phyloP scores from a whole-genome alignment of 306 rosid species.

The Macrotyloma uniflorum region DNA sequence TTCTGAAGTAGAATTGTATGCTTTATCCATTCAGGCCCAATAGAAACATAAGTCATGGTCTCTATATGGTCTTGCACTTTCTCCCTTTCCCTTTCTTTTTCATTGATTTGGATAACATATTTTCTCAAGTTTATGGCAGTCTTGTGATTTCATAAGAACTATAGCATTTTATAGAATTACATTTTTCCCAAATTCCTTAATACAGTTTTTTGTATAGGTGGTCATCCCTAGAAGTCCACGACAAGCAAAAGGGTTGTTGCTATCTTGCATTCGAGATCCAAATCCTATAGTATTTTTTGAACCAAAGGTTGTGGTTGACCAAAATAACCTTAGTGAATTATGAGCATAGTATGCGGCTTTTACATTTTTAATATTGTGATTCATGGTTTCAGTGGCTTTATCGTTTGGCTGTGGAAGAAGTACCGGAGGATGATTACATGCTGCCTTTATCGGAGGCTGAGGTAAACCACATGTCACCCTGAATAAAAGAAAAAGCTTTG shows the following conservation, averaged over 20 bases:
- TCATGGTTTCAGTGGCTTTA: conserved; percentile 80
- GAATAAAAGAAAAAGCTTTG: conserved; percentile 20
- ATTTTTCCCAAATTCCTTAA: conserved; percentile 24
- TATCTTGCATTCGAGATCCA: conserved; percentile 88
- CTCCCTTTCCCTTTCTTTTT: background rate
- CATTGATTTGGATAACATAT: background rate
- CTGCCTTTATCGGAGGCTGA: conserved; percentile 91
- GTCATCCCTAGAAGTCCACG: conserved; percentile 95
- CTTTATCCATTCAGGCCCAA: background rate
- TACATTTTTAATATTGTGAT: conserved; percentile 10
- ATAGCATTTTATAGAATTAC: too few species aligned
- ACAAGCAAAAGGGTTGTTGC: conserved; percentile 88
- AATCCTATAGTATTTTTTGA: conserved; percentile 94
- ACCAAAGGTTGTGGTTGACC: conserved; percentile 70
- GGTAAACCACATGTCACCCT: conserved; percentile 49
- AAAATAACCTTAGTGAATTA: conserved; percentile 18
- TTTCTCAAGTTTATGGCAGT: background rate
- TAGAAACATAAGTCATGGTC: background rate
- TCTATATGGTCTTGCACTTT: background rate
- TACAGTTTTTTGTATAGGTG: conserved; percentile 57
- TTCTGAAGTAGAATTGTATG: background rate
- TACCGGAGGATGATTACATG: conserved; percentile 90
- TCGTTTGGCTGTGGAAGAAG: conserved; percentile 96
- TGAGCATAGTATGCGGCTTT: background rate
- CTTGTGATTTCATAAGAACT: background rate